Conservation (phyloP, 2,329 filamentous ascomycete genomes). For the Trichoderma aggressivum region DNA sequence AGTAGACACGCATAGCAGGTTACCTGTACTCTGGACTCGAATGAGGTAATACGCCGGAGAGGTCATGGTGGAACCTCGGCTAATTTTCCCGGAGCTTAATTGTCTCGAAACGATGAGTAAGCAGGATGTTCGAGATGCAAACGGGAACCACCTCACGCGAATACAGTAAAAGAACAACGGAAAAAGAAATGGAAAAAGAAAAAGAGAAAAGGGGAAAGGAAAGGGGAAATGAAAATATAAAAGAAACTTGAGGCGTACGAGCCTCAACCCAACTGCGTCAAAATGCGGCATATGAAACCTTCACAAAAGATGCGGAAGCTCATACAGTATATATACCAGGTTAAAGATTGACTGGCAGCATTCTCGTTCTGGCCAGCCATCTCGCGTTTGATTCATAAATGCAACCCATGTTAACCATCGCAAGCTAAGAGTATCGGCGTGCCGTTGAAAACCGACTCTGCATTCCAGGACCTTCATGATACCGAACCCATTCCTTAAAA, state of each 20-base stretch:
- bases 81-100: constrained; percentile 24
- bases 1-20: neutral
- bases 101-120: neutral
- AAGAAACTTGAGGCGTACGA: neutral
- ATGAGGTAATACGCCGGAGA: neutral
- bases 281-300: neutral
- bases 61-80: constrained; percentile 31
- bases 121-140: neutral
- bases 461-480: constrained; percentile 30
- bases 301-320: neutral
- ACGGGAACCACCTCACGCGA: neutral
- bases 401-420: constrained; percentile 6
- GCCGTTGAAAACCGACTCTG: constrained; percentile 28
- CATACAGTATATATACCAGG: neutral
- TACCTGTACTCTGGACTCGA: neutral
- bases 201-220: neutral
- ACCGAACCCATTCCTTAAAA: constrained; percentile 30
- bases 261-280: neutral
- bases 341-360: neutral
- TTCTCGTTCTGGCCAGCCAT: neutral
- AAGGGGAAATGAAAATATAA: neutral
- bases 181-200: neutral
- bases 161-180: neutral
- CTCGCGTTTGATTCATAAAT: constrained; percentile 7
- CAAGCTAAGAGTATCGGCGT: constrained; percentile 17